Evolutionary conservation across 1,139 yeast species (phyloP), one percentile per base, ranked within the genome.

Genomic region (Saccharomyces hybrid): DNA sequence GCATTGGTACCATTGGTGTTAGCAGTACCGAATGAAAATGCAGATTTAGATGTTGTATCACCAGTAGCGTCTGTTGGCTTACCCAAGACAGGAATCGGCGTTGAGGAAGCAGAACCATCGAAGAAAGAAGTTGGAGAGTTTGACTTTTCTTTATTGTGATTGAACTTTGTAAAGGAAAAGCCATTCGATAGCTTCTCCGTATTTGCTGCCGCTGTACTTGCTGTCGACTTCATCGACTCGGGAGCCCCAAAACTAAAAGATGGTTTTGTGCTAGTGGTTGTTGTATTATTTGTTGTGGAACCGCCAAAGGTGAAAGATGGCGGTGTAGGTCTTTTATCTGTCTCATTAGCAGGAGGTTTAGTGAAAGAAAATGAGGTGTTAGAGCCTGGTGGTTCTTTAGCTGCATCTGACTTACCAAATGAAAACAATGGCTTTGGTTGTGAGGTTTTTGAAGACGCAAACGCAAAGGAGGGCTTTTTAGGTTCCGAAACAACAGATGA

Each of bases 21-120:
- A 8, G 51, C 42, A 31, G 52, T 32, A 34, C 57, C 59, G 48
- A 58, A 55, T 2, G 57, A 49, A 26, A 58, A 54, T 13, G 55
- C 50, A 16, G 62, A 56, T 34, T 52, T 54, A n/a, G 53, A 31
- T 42, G 52, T 11, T 25, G 25, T 25, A 25, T 26, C 34, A 34
- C n/a, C 27, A 27, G 30, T 16, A 7, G 32, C 13, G 23, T 7
- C 49, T 11, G 44, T 49, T 30, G 52, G 30, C 14, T 49, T 50
- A 34, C 50, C 52, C 47, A 54, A 48, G 32, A 51, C 38, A 23
- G 50, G 52, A 13, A 32, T 27, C 11, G 58, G 50, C 28, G 47
- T 48, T 38, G 44, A 14, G 25, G 44, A 38, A 38, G 44, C 23
- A 5, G 44, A 38, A 3, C 25, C 13, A 7, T 16, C 16, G 25